These are phyloP conservation scores for Stachybotrys echinatus DNA, from an alignment of 2,329 filamentous ascomycete species.

Conservation along the genomic window DNA sequence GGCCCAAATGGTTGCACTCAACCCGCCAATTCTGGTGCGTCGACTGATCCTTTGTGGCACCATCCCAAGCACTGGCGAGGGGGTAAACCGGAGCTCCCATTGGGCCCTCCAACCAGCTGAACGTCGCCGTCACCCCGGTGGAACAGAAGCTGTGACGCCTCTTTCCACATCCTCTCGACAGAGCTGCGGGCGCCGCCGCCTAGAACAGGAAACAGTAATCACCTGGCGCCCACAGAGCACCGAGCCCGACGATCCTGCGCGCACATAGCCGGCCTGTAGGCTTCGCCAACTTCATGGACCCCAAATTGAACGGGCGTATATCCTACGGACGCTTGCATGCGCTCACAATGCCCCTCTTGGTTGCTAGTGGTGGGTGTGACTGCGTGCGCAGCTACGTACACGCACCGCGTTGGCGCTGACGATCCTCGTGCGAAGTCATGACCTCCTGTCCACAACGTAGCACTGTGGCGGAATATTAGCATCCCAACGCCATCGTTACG, in stretches of 20 bases:
- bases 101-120: constrained; percentile 26
- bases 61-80: constrained; percentile 30
- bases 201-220: constrained; percentile 30
- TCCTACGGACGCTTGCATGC: constrained; percentile 26
- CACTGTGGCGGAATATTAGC: constrained; percentile 29
- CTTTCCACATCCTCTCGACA: constrained; percentile 26
- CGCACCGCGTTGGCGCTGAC: background rate
- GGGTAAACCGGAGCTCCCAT: constrained; percentile 22
- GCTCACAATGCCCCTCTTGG: constrained; percentile 28
- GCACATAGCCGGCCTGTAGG: constrained; percentile 24
- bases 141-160: constrained; percentile 21
- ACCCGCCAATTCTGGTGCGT: constrained; percentile 28
- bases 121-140: constrained; percentile 21
- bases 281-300: constrained; percentile 29
- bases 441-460: constrained; percentile 28
- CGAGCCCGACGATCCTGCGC: constrained; percentile 17
- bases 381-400: background rate
- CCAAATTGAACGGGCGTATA: constrained; percentile 21
- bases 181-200: constrained; percentile 23
- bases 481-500: constrained; percentile 25
- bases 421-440: constrained; percentile 22
- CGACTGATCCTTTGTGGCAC: constrained; percentile 39
- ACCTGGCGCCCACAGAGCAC: constrained; percentile 17
- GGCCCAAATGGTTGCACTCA: constrained; percentile 39
- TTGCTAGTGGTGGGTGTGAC: constrained; percentile 28